Evolutionary conservation across 164 flowering plant species (phyloP), one percentile per base, ranked within the genome.

Genomic region (Cinnamomum chago): DNA sequence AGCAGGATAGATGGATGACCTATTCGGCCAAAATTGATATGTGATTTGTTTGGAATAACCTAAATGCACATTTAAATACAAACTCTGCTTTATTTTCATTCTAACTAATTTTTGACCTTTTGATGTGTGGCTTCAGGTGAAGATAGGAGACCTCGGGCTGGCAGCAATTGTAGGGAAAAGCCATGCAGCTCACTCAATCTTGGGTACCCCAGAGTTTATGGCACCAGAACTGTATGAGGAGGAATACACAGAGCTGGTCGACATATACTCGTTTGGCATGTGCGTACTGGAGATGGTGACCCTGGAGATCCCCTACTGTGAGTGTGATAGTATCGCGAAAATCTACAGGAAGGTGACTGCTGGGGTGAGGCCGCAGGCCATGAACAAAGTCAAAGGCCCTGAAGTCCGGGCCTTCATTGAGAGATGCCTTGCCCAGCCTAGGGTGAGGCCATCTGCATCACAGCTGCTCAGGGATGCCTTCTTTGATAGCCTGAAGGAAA

Each of bases 131-230:
- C 6, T 15, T 20, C 62, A 89, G 94, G 94, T 92, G 10, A 90
- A 92, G 74, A 90, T 92, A 68, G 97, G 94, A 20, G 97, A 92
- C 84, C 75, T 92, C 64, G 97, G 97, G 0, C 78, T 92, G 76
- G 93, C 97, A 0, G 90, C 92, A 0, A 84, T 74, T 18, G 91
- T 88, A 25, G 93, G 91, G 18, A 80, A 78, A 82, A 90, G 80
- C 76, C 93, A 86, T 68, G 76, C 71, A 4, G 97, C 97, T 0
- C 97, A 90, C 78, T 89, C 95, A 0, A 65, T 92, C 2, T 79
- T 92, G 0, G 97, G 95, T 15, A 92, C 97, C 18, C 97, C 97
- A 0, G 93, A 90, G 60, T 90, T 85, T 77, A 92, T 90, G 97
- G 94, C 97, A 5, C 97, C 92, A 2, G 93, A 92, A 84, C 84